Base-by-base conservation (phyloP, 2,329 filamentous ascomycete species). In the Fusarium cicatricum region DNA sequence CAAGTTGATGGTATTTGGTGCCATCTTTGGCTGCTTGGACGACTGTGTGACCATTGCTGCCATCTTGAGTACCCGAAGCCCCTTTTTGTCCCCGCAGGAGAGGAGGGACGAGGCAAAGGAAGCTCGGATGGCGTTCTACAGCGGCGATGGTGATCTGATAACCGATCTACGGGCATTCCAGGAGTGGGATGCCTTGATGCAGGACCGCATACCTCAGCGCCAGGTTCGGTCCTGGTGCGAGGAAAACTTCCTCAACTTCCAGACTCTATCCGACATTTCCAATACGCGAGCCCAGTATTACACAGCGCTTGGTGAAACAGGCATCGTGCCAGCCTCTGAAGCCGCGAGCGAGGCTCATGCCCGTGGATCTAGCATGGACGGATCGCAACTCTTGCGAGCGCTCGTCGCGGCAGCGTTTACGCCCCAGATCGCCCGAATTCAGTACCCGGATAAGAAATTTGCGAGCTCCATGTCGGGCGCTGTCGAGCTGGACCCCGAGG, bases 361-460 rank as follows among this genome's bases (percentile, higher is more conserved):
- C 7, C 50, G 54, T 11, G 64, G 65, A 28, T 15, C 63, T 11
- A 57, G 26, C 39, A 46, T 55, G 5, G 65, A 71, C 10, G 77
- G 77, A 11, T 70, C 72, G 15, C 74, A 81, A 12, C 81, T 92
- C 21, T 77, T 92, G 16, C 85, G 89, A 17, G 89, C 89, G 2
- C 77, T 92, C 19, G 84, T 91, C 21, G 89, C 89, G 4, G 88
- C 88, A 4, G 87, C 90, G 3, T 91, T 92, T 72, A 85, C 86
- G 26, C 95, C 95, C 0, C 94, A 98, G 75, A 87, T 97, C 62
- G 92, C 92, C 12, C 87, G 93, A 47, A 97, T 99, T 71, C 89
- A 92, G 62, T 91, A 97, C 65, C 95, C 95, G 0, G 92, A 97
- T 76, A 96, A 96, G 79, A 98, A 97, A 74, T 99, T 96, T 74